These are phyloP conservation scores for Oropetium thomaeum DNA, from an alignment of 176 grass and related monocot species.

Conservation along the genomic window DNA sequence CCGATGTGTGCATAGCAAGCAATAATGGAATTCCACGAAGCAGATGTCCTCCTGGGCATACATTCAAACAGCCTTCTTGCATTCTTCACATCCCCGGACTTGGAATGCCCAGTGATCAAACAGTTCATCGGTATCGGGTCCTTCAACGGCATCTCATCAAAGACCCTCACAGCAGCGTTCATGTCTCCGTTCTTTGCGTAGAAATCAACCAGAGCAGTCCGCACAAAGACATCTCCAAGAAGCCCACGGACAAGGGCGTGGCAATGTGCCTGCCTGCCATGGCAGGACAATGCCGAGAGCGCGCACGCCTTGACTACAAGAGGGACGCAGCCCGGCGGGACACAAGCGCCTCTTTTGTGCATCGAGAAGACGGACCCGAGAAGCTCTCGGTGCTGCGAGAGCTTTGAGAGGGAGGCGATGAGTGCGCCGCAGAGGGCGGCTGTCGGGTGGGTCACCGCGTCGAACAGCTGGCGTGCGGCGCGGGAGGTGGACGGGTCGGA, in stretches of 20 bases:
- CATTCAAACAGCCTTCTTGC: constrained; percentile 66
- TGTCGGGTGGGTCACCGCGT: constrained; percentile 48
- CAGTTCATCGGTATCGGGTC: constrained; percentile 79
- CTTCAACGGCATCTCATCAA: constrained; percentile 52
- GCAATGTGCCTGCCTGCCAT: constrained; percentile 63
- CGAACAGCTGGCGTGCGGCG: constrained; percentile 67
- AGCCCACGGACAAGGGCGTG: constrained; percentile 55
- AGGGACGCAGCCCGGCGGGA: constrained; percentile 45
- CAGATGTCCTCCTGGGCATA: constrained; percentile 60
- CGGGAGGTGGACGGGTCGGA: constrained; percentile 25
- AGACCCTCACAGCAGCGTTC: constrained; percentile 46
- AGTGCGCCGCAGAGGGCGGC: constrained; percentile 39
- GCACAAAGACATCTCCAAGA: constrained; percentile 45
- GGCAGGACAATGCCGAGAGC: constrained; percentile 22
- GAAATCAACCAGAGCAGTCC: constrained; percentile 76
- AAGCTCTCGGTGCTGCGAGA: constrained; percentile 55
- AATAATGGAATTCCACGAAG: constrained; percentile 92
- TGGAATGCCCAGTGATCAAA: constrained; percentile 81
- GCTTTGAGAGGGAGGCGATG: constrained; percentile 52
- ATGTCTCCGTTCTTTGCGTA: constrained; percentile 74
- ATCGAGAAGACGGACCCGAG: constrained; percentile 45
- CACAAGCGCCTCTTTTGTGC: constrained; percentile 26
- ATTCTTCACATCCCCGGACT: constrained; percentile 42
- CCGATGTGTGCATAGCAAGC: constrained; percentile 60
- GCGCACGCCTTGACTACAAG: constrained; percentile 60